Conservation (phyloP, 23 red algal genomes). For the Gracilaria caudata region DNA sequence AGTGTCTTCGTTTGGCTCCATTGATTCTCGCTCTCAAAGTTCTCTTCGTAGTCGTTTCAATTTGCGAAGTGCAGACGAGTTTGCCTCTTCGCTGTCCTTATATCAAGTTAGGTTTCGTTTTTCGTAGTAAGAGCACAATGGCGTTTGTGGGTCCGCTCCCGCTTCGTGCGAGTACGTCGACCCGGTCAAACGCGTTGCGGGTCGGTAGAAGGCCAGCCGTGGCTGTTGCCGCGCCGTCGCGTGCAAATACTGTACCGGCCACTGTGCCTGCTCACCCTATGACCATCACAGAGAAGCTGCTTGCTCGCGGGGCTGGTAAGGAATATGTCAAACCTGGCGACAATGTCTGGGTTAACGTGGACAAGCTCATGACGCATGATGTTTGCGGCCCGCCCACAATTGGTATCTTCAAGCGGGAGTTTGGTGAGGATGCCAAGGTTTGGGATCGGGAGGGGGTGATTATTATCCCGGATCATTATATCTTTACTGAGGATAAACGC, state of each 20-base stretch:
- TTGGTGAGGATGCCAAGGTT: slow-evolving; percentile 89
- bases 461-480: slow-evolving; percentile 99
- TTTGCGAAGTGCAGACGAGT: background rate
- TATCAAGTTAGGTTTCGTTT: background rate
- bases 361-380: slow-evolving; percentile 99
- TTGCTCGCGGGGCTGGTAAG: slow-evolving; percentile 75
- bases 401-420: slow-evolving; percentile 93
- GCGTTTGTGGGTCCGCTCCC: background rate
- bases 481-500: slow-evolving; percentile 91
- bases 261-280: slow-evolving; percentile 49
- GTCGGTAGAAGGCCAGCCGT: background rate
- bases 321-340: slow-evolving; percentile 87
- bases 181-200: background rate
- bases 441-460: slow-evolving; percentile 91
- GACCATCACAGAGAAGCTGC: slow-evolving; percentile 93
- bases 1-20: too few species aligned
- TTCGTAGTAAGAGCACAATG: background rate
- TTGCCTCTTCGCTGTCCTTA: background rate
- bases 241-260: background rate
- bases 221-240: slow-evolving; percentile 3
- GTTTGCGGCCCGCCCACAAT: slow-evolving; percentile 97
- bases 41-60: too few species aligned
- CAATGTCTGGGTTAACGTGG: slow-evolving; percentile 96
- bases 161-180: background rate
- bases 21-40: too few species aligned